Base-by-base conservation (phyloP, 768 basidiomycete genomes). In the Agaricus subrufescens region DNA sequence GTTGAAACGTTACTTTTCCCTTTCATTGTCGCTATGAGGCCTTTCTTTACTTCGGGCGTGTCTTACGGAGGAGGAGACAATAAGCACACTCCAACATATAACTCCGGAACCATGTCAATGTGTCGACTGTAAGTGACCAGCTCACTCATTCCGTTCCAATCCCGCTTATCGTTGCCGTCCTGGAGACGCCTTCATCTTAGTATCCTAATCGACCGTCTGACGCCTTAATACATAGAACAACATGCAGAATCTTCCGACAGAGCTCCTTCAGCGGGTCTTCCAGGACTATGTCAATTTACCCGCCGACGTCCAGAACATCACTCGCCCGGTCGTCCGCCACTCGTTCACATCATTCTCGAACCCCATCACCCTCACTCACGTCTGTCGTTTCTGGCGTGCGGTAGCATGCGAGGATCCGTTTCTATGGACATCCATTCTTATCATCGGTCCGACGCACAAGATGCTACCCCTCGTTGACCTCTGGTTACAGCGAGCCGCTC, bases 331-430 rank as follows among this genome's bases (percentile, higher is more conserved):
- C 15, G 39, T 52, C 14, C 51, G 43, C 29, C 51, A 44, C 11
- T 52, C 51, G 3, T 27, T n/a, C 10, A 23, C 9, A 27, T 43
- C 51, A 44, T 52, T 52, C 43, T 27, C 51, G 8, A 31, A 25
- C 19, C 51, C 51, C 1, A 15, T 44, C 8, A 40, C 51, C 47
- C 47, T 56, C 29, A 49, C 40, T 7, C 54, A 49, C 39, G 54
- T 56, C 47, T 50, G 47, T 31, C 14, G 19, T n/a, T 15, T 19
- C 15, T 56, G 47, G 54, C 46, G 54, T 26, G 30, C 30, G 15
- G 39, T 56, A 10, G 47, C 54, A 6, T 29, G 38, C 14, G 7
- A 12, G 2, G 7, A 31, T 38, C 14, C 34, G 2, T n/a, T 26
- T 9, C 23, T 56, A 12, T 56, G 54, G 54, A 43, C 46, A 5